Evolutionary conservation across 75 land plant species (phyloP), one percentile per base, ranked within the genome.

Genomic region (Pinus albicaulis): DNA sequence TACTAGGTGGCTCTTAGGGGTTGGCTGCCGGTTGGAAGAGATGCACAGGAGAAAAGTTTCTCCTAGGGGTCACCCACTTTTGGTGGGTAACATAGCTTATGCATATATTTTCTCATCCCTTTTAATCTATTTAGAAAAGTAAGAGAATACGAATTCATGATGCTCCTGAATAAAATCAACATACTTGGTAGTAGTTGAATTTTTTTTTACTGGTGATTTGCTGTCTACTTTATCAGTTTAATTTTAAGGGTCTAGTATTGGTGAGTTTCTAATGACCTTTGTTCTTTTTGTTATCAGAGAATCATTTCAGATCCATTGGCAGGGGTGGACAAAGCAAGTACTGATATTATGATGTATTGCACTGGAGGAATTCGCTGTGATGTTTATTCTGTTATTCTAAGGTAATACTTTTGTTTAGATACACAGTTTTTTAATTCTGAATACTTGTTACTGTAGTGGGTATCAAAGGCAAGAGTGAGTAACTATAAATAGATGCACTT

Each of bases 281-380:
- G 1, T n/a, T 68, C n/a, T 36, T 68, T 41, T 68, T 34, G 24
- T 65, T 19, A 44, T 41, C 71, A 68, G 71, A 34, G 0, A 8
- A 68, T 41, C 23, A 34, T 38, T 68, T 80, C 85, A 65, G 95
- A 95, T 84, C 98, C 93, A 76, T 72, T 95, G 62, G 80, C 84
- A 70, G 72, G 71, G 25, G 81, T 89, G 72, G 95, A 95, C 71
- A 95, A 92, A 83, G 89, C 87, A 66, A 77, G 78, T 11, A 90
- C 87, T 0, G 90, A 95, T 57, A 76, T 95, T 59, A 72, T 95
- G 77, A 95, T 95, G 98, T 95, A 95, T 74, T 95, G 98, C 72
- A 95, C 98, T 19, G 98, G 98, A 31, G 98, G 98, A 69, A 95
- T 95, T 66, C 89, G 98, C 0, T 95, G 98, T 80, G 98, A 95